These are phyloP conservation scores for Citrus sp. DNA, from an alignment of 345 rosid species.

Conservation along the genomic window DNA sequence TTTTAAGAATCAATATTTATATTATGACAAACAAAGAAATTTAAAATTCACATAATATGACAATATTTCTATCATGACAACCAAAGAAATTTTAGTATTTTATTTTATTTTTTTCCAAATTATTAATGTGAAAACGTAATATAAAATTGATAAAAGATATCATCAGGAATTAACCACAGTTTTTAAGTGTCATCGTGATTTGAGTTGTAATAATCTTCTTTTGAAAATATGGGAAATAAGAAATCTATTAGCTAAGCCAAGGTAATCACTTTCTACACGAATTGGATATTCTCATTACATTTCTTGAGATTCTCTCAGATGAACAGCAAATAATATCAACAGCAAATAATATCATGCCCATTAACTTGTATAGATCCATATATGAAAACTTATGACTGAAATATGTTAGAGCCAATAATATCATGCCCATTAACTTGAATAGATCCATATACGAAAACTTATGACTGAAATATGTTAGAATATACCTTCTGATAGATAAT, in stretches of 20 bases:
- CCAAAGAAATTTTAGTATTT: neutral
- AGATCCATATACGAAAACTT: neutral
- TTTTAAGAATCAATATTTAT: neutral
- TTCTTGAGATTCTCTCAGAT: neutral
- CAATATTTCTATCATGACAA: neutral
- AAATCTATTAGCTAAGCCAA: neutral
- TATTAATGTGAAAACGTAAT: neutral
- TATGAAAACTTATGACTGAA: conserved; percentile 3
- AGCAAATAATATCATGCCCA: neutral
- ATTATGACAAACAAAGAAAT: neutral
- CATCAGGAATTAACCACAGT: neutral
- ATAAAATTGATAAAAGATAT: neutral
- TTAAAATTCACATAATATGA: neutral
- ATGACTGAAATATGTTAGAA: conserved; percentile 1
- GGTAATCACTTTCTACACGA: neutral
- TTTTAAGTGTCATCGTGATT: neutral
- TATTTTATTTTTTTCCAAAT: no score
- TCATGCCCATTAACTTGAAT: neutral
- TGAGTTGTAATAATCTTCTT: neutral
- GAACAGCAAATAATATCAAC: neutral
- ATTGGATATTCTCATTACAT: neutral
- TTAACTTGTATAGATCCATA: neutral
- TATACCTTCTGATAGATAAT: conserved; percentile 72
- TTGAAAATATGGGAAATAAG: neutral
- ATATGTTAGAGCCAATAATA: neutral